A percentile compares a stretch with the other conserved stretches of the same genome.
These are phyloP conservation scores for Panaeolus cyanescens DNA, from an alignment of 768 basidiomycete genomes.

Conservation along the genomic window DNA sequence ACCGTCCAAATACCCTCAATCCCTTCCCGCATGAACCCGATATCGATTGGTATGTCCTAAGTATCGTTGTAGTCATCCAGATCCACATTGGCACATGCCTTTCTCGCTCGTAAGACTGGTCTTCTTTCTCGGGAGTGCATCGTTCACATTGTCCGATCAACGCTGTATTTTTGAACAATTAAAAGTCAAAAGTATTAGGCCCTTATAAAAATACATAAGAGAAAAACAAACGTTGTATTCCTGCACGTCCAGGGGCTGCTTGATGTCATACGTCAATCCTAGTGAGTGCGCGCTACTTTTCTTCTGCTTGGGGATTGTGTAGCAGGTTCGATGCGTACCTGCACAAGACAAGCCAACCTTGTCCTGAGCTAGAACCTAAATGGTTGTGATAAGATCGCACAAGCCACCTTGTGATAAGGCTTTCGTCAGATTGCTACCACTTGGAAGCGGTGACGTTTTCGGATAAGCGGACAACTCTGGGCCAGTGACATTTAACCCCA, in stretches of 20 bases:
- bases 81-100: not conserved
- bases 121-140: not conserved
- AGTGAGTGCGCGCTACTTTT: conserved; percentile 1
- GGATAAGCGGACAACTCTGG: conserved; percentile 3
- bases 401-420: not conserved
- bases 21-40: not conserved
- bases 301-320: not conserved
- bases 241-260: not conserved
- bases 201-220: not conserved
- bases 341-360: not conserved
- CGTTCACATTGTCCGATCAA: not conserved
- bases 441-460: not conserved
- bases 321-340: conserved; percentile 1
- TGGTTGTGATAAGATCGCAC: not conserved
- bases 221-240: not conserved
- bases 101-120: not conserved
- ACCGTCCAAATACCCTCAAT: not conserved
- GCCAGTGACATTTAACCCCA: not conserved
- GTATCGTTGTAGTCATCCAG: not conserved
- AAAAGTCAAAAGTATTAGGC: not conserved
- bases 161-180: not conserved
- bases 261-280: conserved; percentile 2
- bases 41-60: not conserved
- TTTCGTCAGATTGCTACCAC: conserved; percentile 1
- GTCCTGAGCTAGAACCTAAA: not conserved